Percentiles rank a stretch among this genome's conserved stretches.
Conservation (phyloP, 225 moss, liverwort and hornwort species). For the Antitrichia curtipendula region DNA sequence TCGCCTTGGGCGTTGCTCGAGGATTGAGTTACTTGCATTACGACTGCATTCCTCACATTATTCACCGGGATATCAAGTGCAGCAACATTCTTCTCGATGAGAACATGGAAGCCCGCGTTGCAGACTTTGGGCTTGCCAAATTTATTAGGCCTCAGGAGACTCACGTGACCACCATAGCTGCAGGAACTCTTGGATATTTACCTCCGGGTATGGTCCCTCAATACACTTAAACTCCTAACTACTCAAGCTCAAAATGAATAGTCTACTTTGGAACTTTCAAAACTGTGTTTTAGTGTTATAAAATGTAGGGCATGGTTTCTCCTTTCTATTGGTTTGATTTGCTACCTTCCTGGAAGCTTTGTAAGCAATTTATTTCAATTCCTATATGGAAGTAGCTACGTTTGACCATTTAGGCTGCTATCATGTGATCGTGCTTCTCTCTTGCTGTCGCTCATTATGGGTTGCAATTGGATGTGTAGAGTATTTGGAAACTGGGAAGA, state of each 20-base stretch:
- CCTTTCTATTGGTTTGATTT: neutral
- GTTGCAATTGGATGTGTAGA: neutral
- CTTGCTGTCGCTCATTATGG: neutral
- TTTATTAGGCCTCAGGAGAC: conserved; percentile 27
- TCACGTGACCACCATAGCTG: conserved; percentile 73
- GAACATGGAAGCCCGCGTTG: conserved; percentile 58
- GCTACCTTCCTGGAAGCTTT: neutral
- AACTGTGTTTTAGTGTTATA: neutral
- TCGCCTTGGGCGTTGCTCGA: conserved; percentile 54
- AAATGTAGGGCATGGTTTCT: neutral
- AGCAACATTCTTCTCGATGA: conserved; percentile 85
- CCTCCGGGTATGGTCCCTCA: conserved; percentile 45
- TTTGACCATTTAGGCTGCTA: neutral
- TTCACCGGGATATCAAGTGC: conserved; percentile 82
- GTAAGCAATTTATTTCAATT: neutral
- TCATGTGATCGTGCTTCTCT: neutral
- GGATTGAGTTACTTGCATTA: conserved; percentile 45
- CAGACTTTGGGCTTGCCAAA: conserved; percentile 84
- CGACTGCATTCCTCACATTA: conserved; percentile 46
- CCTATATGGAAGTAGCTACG: neutral
- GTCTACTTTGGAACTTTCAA: neutral
- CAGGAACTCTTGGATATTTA: conserved; percentile 81
- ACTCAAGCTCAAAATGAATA: neutral
- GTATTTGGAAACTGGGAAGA: conserved; percentile 24
- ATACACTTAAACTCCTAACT: too few species aligned